Evolutionary conservation across 148 eudicot genomes (phyloP), one percentile per base, ranked within the genome.

Genomic region (Rhododendron williamsianum): DNA sequence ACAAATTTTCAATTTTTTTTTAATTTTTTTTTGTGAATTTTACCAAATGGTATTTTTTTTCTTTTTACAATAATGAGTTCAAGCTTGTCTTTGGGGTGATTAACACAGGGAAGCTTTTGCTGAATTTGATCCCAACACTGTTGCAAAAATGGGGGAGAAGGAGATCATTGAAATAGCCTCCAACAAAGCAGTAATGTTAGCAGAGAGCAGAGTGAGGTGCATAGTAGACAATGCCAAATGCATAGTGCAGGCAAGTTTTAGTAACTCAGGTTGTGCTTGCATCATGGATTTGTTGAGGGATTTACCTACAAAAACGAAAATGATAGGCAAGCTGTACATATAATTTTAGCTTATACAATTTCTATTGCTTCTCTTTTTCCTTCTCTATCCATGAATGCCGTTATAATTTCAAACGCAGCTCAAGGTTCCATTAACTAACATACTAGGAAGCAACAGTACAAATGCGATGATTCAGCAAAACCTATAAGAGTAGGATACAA

Each of bases 151-250:
- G 95, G 94, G 90, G 12, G 99, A 97, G 79, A 90, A 88, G 30
- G 95, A 93, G 79, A 90, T 97, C 35, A 85, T 6, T 35, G 96
- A 95, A 38, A 91, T 93, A n/a, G 87, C 93, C 25, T 90, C 93
- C 56, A 90, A 97, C 90, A 93, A 92, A 82, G 95, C 91, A 38
- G 89, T 94, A 27, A 90, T 85, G 15, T 83, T 97, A 87, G 91
- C 98, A 3, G 99, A 97, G 86, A 90, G 94, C 89, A 91, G 98
- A 91, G 89, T 92, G 5, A 93, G 98, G 87, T 97, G 96, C 91
- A 92, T 95, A 80, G 91, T 93, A 1, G 99, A 95, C 85, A 97
- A 97, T 89, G 98, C 99, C 84, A 94, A 92, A 91, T 94, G 94
- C 91, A 94, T 95, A 81, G 87, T 88, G 5, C 90, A 94, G 95